Base-by-base conservation (phyloP, 345 rosid genomes). In the Litchi chinensis region DNA sequence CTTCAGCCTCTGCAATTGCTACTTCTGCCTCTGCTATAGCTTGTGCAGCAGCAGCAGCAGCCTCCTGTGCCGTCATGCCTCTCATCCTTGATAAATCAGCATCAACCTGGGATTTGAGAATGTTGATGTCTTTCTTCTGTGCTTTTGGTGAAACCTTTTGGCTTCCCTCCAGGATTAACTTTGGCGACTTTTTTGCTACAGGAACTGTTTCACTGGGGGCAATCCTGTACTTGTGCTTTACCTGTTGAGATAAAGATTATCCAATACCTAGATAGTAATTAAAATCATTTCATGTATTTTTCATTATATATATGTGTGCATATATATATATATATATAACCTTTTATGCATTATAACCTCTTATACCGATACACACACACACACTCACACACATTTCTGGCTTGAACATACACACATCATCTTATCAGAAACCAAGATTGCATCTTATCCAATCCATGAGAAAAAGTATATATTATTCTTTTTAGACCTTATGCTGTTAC, bases 11-110 rank as follows among this genome's bases (percentile, higher is more conserved):
- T 52, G 97, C 89, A 66, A 91, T 90, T 11, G 99, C 98, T 80
- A 86, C 87, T 82, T 96, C 99, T 43, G 99, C 99, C 83, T 93
- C 98, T 79, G 95, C 97, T 81, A 96, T 91, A 80, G 98, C 97
- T 84, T 84, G 89, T 79, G 98, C 97, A 71, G 99, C 97, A 46
- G 97, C 94, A 5, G 90, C 97, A 73, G 98, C 97, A 78, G 99
- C 97, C 83, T 93, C 97, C 79, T 85, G 85, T 37, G 97, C 90
- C 69, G 98, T 90, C 99, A 91, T 91, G 82, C 91, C 90, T 81
- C 84, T 86, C 81, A 93, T 90, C 89, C 81, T 92, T 65, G 82
- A 77, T 60, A 90, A 83, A 59, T 90, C 92, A 68, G 82, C 85
- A 64, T 92, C 90, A 64, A 85, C 85, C 81, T 88, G 90, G n/a